Percentiles rank a stretch among this genome's conserved stretches.
Evolutionary conservation across 176 grass and related monocot genomes (phyloP).

Genomic region (Saccharum spontaneum): DNA sequence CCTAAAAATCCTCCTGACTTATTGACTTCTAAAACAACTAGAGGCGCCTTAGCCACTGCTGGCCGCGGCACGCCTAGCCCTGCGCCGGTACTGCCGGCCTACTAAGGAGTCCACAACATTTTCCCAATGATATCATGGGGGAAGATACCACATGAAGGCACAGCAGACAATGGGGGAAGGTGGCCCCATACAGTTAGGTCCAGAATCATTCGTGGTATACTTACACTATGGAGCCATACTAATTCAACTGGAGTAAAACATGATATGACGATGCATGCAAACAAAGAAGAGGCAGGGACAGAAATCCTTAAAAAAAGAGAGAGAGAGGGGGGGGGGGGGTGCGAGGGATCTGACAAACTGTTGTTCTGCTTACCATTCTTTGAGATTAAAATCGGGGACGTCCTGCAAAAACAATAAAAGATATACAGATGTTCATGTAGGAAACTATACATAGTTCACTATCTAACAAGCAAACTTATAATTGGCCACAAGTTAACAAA

Average conservation of each 20-base stretch:
- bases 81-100: no score
- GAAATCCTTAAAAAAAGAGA: no score
- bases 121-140: not conserved
- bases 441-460: conserved; percentile 26
- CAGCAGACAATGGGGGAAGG: not conserved
- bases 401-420: conserved; percentile 48
- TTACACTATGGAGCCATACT: not conserved
- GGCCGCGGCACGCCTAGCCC: no score
- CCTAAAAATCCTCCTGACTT: no score
- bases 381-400: conserved; percentile 32
- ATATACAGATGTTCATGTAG: not conserved
- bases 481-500: conserved; percentile 24
- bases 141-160: not conserved
- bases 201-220: not conserved
- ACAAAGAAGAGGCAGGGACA: not conserved
- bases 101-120: no score
- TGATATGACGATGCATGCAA: not conserved
- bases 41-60: no score
- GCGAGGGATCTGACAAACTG: not conserved
- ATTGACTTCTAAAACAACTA: no score
- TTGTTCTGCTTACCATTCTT: conserved; percentile 60
- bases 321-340: not conserved
- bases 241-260: not conserved
- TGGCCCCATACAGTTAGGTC: not conserved
- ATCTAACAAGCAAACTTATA: conserved; percentile 28